These are phyloP conservation scores for Venturia pyrina DNA, from an alignment of 2,329 filamentous ascomycete species.

Conservation along the genomic window DNA sequence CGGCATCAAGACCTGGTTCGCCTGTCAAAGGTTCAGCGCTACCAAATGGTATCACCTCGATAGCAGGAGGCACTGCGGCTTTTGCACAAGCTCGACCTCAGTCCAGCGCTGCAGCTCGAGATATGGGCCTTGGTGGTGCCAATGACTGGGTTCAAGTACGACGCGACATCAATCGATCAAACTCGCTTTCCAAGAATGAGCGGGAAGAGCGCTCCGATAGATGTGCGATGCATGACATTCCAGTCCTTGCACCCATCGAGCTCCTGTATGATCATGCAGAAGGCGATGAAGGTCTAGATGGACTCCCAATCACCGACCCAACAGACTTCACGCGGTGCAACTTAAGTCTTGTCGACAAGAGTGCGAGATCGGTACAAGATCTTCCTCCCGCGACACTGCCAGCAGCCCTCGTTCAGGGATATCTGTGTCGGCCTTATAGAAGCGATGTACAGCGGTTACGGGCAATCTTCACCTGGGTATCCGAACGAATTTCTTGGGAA, in stretches of 20 bases:
- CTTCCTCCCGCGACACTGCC: conserved; percentile 76
- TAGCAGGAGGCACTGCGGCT: conserved; percentile 39
- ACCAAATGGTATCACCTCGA: conserved; percentile 38
- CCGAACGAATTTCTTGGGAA: conserved; percentile 93
- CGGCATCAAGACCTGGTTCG: conserved; percentile 21
- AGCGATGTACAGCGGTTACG: conserved; percentile 88
- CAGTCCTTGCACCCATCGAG: conserved; percentile 80
- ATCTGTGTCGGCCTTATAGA: conserved; percentile 86
- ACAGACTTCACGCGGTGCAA: conserved; percentile 74
- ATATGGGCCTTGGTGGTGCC: conserved; percentile 56
- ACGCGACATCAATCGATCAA: conserved; percentile 89
- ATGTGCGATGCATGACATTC: conserved; percentile 89
- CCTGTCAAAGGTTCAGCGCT: conserved; percentile 22
- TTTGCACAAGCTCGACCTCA: conserved; percentile 14
- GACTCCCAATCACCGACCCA: conserved; percentile 69
- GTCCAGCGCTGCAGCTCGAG: conserved; percentile 38
- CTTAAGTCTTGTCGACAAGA: conserved; percentile 86
- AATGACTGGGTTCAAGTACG: conserved; percentile 97
- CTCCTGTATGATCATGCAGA: conserved; percentile 76
- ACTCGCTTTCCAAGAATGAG: conserved; percentile 84
- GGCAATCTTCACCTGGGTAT: conserved; percentile 94
- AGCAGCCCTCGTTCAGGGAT: conserved; percentile 73
- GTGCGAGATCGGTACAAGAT: conserved; percentile 77
- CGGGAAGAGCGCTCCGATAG: conserved; percentile 73
- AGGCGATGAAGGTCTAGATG: conserved; percentile 82